Evolutionary conservation across 108 stramenopile genomes (phyloP).

Genomic region (Tribonema minus): DNA sequence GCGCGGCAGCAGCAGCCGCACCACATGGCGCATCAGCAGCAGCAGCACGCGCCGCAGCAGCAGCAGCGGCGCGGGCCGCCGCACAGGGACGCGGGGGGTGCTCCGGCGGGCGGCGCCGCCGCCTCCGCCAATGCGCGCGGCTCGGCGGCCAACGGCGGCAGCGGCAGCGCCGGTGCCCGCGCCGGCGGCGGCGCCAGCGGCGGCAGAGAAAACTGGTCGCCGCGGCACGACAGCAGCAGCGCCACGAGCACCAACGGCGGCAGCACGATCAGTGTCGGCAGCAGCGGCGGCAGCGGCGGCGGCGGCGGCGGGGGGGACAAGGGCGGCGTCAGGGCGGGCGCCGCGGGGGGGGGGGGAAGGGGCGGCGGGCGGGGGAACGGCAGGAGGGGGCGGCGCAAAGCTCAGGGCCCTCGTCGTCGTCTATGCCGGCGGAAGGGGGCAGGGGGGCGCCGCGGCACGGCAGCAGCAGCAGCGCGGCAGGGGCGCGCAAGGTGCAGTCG

Average conservation of each 20-base stretch:
- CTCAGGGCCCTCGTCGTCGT: too few relatives aligned
- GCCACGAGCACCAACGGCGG: not conserved
- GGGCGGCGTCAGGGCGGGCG: slow-evolving; percentile 7
- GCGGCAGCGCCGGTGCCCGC: slow-evolving; percentile 4
- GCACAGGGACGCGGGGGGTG: too few relatives aligned
- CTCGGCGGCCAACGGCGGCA: not conserved
- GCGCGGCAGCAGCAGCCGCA: too few relatives aligned
- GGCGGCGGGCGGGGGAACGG: not conserved
- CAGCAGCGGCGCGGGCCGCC: too few relatives aligned
- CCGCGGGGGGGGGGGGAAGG: slow-evolving; percentile 22
- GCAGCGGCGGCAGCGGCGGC: too few relatives aligned
- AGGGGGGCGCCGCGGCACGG: too few relatives aligned
- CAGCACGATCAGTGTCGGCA: slow-evolving; percentile 7
- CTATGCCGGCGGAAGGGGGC: too few relatives aligned
- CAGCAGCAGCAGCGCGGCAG: too few relatives aligned
- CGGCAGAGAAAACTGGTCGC: not conserved
- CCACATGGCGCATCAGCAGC: too few relatives aligned
- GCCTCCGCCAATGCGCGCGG: slow-evolving; percentile 19
- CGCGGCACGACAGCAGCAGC: not conserved
- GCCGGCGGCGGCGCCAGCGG: not conserved
- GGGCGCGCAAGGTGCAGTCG: too few relatives aligned
- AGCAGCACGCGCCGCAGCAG: too few relatives aligned
- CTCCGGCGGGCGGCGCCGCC: slow-evolving; percentile 33
- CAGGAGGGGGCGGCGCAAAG: slow-evolving; percentile 9
- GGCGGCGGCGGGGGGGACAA: slow-evolving; percentile 9